Evolutionary conservation across 2,329 filamentous ascomycete species (phyloP), one percentile per base, ranked within the genome.

Genomic region (Trichocomaceae sp.): DNA sequence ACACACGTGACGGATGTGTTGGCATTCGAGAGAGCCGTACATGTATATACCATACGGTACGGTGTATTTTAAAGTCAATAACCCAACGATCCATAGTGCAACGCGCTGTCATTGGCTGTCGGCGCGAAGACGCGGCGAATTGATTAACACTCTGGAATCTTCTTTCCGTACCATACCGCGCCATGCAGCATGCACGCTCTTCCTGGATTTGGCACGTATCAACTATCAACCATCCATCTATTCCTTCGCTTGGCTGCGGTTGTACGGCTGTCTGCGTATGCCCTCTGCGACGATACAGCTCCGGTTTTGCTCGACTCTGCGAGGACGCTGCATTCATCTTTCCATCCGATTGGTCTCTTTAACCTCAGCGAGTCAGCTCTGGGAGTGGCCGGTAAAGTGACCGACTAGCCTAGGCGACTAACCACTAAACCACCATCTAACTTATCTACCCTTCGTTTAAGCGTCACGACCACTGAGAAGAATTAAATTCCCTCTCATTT

Each of bases 271-370:
- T 37, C 54, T 8, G 23, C n/a, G 49, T 31, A 39, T 12, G 35
- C 54, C 42, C n/a, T 33, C 44, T 56, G 50, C 50, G 54, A 56
- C 54, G 54, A 56, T 56, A 31, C 29, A 20, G 19, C 26, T 39
- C 31, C 29, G 26, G 4, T 9, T 29, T 29, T 29, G 12, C 31
- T 35, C 31, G 31, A 13, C 15, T 35, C 10, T 29, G 26, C 26
- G 7, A 35, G 5, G 31, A 35, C 31, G 31, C 12, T 35, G 31
- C 31, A 35, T 15, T 35, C 31, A 8, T 35, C 33, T n/a, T 29
- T 8, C 37, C 37, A 9, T 41, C 37, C 33, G 42, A 37, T 49
- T 55, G 46, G 31, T 13, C 31, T 35, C 31, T 35, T 35, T n/a
- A n/a, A n/a, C 13, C 5, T 15, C 6, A n/a, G n/a, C n/a, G n/a